Evolutionary conservation across 2,329 filamentous ascomycete species (phyloP).

Genomic region (Orbilia brochopaga): DNA sequence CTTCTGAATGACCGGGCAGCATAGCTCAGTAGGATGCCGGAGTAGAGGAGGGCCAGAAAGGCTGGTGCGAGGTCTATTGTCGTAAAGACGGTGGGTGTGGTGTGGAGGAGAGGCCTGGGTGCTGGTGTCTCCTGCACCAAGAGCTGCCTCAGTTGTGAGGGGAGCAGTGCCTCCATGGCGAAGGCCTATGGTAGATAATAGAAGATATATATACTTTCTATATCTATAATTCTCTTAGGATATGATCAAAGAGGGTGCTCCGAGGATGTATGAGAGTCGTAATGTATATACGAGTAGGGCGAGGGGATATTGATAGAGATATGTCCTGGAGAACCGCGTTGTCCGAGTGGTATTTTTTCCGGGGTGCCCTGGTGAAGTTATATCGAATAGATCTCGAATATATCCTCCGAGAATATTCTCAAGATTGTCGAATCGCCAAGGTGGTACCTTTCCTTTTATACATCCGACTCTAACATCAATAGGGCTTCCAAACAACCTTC

Average conservation of each 20-base stretch:
- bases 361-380: not conserved
- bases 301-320: too few relatives aligned
- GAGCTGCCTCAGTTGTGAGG: slow-evolving; percentile 20
- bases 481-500: too few relatives aligned
- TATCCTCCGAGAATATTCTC: too few relatives aligned
- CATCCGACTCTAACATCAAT: too few relatives aligned
- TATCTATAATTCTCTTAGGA: too few relatives aligned
- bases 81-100: slow-evolving; percentile 3
- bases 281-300: too few relatives aligned
- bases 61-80: not conserved
- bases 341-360: not conserved
- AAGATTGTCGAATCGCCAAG: too few relatives aligned
- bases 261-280: too few relatives aligned
- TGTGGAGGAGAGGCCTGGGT: slow-evolving; percentile 1
- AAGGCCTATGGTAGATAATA: not conserved
- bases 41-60: slow-evolving; percentile 14
- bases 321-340: slow-evolving; percentile 1
- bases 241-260: not conserved
- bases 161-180: slow-evolving; percentile 21
- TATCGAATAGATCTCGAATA: too few relatives aligned
- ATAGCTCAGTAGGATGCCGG: slow-evolving; percentile 20
- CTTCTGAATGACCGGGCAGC: slow-evolving; percentile 21
- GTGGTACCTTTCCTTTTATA: too few relatives aligned
- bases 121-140: slow-evolving; percentile 13
- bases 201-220: not conserved